Evolutionary conservation across 1,284 basidiomycete species (phyloP), one percentile per base, ranked within the genome.

Genomic region (Lentinula novae-zelandiae): DNA sequence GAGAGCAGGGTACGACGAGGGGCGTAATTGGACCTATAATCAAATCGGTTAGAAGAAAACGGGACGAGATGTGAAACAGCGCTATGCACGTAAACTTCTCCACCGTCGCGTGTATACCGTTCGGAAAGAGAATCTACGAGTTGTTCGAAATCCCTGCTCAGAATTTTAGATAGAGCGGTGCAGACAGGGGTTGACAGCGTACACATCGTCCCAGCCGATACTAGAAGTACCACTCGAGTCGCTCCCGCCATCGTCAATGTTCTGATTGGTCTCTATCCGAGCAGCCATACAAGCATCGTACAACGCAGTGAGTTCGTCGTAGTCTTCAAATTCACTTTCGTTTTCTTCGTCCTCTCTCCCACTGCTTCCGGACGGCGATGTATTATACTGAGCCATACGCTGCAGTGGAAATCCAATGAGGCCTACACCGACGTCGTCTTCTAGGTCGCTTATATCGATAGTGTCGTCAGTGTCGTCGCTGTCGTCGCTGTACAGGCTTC

Each of bases 201-300:
- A 57, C 55, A 58, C 27, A 33, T 58, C 50, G n/a, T 58, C 57
- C 57, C 57, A 58, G 22, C 39, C 57, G 13, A 58, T 13, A 31
- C 49, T 52, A 22, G 50, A 53, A 3, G 57, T 58, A 10, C 53
- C 57, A 17, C 49, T 58, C 2, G 54, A 33, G 22, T 58, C 57
- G 51, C 49, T 58, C 8, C 33, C 10, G 8, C 33, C 20, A n/a
- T 58, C 39, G 3, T 58, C 57, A 33, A 8, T 2, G 20, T 51
- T 17, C 12, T 58, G 44, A 33, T 40, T 52, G 17, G 39, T 52
- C 31, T 58, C 57, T 46, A 58, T 27, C 13, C 51, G 49, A 44
- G 57, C 57, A 20, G 48, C 31, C 38, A 52, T 38, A 42, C 57
- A 58, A 22, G 57, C 57, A 33, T n/a, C 20, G 38, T 58, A 58